These are phyloP conservation scores for Globisporangium perplexum DNA, from an alignment of 352 stramenopile species.

Conservation along the genomic window DNA sequence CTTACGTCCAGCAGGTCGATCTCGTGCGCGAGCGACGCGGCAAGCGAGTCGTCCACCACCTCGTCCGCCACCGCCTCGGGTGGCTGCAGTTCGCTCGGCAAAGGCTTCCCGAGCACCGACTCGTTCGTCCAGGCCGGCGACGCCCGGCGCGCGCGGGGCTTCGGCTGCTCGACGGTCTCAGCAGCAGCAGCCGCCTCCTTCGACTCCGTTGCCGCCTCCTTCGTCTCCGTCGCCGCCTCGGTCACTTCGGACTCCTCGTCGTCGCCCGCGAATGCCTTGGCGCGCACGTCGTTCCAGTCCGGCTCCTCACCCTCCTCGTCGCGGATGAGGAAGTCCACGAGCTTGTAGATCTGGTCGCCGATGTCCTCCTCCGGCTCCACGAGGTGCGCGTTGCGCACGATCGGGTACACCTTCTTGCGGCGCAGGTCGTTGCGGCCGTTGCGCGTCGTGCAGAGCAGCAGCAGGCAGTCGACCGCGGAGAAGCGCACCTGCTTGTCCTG, in stretches of 20 bases:
- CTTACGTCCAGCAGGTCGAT: conserved; percentile 77
- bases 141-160: conserved; percentile 11
- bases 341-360: conserved; percentile 86
- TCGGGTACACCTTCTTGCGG: conserved; percentile 84
- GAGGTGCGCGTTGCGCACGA: conserved; percentile 79
- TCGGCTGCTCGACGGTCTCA: background rate
- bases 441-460: conserved; percentile 74
- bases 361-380: conserved; percentile 78
- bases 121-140: conserved; percentile 8
- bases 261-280: conserved; percentile 57
- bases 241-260: conserved; percentile 23
- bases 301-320: conserved; percentile 84
- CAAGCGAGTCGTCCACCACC: conserved; percentile 60
- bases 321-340: conserved; percentile 84
- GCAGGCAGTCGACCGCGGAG: conserved; percentile 60
- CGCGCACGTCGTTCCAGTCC: conserved; percentile 72
- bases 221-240: background rate
- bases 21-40: conserved; percentile 56
- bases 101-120: conserved; percentile 27
- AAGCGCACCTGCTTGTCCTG: conserved; percentile 67
- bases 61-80: conserved; percentile 33
- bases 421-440: conserved; percentile 75
- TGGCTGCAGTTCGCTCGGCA: conserved; percentile 23
- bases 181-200: conserved; percentile 1
- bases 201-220: background rate